Conservation (phyloP, 257 asterid species). For the Solanum pennellii region DNA sequence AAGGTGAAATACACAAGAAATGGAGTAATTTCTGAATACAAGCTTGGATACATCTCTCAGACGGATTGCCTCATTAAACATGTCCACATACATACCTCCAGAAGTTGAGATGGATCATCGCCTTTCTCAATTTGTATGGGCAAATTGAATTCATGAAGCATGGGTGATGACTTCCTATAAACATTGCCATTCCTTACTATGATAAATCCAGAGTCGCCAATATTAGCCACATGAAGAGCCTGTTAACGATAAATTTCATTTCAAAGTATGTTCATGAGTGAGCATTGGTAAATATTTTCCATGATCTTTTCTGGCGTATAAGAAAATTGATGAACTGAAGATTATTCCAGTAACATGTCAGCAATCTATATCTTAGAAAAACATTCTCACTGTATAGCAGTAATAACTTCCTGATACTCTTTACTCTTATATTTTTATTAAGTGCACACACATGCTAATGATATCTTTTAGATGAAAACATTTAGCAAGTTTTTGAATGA, state of each 20-base stretch:
- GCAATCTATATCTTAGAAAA: not conserved
- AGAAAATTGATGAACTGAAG: not conserved
- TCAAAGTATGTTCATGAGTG: not conserved
- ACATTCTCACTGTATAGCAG: not conserved
- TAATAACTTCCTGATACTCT: not conserved
- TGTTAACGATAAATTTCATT: slow-evolving; percentile 5
- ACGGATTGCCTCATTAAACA: not conserved
- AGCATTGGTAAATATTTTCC: not conserved
- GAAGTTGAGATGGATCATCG: slow-evolving; percentile 44
- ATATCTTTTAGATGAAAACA: not conserved
- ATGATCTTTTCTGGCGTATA: not conserved
- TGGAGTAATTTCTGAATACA: not conserved
- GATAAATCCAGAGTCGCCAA: slow-evolving; percentile 84
- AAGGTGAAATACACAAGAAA: not conserved
- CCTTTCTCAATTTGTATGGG: slow-evolving; percentile 53
- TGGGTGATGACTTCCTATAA: slow-evolving; percentile 52
- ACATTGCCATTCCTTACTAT: slow-evolving; percentile 49
- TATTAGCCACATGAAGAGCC: slow-evolving; percentile 66
- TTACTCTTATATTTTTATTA: not conserved
- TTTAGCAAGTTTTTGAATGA: not conserved
- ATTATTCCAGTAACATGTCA: not conserved
- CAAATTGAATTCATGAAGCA: slow-evolving; percentile 58
- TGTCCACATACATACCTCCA: slow-evolving; percentile 37
- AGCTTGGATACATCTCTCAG: not conserved
- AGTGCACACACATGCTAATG: not conserved